Evolutionary conservation across 805 yeast species (phyloP).

Genomic region (Metschnikowia kofuensis): DNA sequence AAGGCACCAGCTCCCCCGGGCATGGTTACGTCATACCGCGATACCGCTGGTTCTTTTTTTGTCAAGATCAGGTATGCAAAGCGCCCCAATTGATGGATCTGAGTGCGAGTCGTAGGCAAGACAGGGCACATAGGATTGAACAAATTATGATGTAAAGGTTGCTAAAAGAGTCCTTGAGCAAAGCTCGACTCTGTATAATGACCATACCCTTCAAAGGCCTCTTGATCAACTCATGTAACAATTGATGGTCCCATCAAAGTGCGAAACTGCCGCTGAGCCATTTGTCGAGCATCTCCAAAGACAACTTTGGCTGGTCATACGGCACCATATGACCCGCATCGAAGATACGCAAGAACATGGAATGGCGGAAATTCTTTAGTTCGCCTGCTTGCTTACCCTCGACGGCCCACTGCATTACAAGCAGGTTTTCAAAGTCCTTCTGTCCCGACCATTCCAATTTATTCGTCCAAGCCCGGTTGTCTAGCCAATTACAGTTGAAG

Average conservation of each 20-base stretch:
- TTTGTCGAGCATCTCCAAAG: slow-evolving; percentile 78
- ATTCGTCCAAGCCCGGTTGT: slow-evolving; percentile 81
- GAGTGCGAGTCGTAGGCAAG: neutral
- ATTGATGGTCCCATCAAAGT: no score
- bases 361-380: slow-evolving; percentile 65
- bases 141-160: no score
- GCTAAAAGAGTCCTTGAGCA: no score
- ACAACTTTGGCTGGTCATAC: slow-evolving; percentile 74
- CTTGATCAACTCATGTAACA: no score
- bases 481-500: slow-evolving; percentile 90
- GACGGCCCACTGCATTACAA: slow-evolving; percentile 43
- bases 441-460: slow-evolving; percentile 24
- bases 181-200: no score
- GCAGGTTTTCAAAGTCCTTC: slow-evolving; percentile 42
- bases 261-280: slow-evolving; percentile 49
- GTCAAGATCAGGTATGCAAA: slow-evolving; percentile 15
- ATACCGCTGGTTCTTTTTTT: slow-evolving; percentile 18
- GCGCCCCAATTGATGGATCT: neutral
- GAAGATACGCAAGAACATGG: slow-evolving; percentile 79
- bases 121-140: neutral
- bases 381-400: slow-evolving; percentile 52
- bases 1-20: slow-evolving; percentile 28
- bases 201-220: no score
- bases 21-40: slow-evolving; percentile 18
- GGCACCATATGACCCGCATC: slow-evolving; percentile 98